Conservation (phyloP, 179 eudicot species). For the Beta lomatogona region DNA sequence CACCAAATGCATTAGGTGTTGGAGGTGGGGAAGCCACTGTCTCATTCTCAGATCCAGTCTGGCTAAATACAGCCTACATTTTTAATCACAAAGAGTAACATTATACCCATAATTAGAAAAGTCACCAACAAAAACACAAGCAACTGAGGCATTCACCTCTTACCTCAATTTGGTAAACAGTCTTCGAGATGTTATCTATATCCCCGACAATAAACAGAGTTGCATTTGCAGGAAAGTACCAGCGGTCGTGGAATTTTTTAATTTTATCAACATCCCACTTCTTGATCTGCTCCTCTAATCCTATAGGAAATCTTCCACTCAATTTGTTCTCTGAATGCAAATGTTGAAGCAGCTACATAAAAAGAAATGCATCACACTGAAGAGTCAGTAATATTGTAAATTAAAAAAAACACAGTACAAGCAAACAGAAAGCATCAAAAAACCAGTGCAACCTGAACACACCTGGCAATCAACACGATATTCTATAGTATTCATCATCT, state of each 20-base stretch:
- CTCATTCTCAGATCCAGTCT: slow-evolving; percentile 65
- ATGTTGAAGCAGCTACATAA: slow-evolving; percentile 77
- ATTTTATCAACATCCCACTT: slow-evolving; percentile 99
- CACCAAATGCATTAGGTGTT: slow-evolving; percentile 85
- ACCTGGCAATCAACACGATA: slow-evolving; percentile 99
- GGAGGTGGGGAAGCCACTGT: slow-evolving; percentile 54
- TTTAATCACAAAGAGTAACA: slow-evolving; percentile 12
- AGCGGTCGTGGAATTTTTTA: slow-evolving; percentile 91
- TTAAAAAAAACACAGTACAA: not conserved
- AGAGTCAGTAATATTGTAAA: not conserved
- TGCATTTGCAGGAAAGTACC: slow-evolving; percentile 99
- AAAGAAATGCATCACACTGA: slow-evolving; percentile 24
- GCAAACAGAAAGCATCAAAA: not conserved
- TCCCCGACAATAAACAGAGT: slow-evolving; percentile 97
- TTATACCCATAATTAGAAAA: slow-evolving; percentile 12
- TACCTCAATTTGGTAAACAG: slow-evolving; percentile 90
- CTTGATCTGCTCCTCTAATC: slow-evolving; percentile 97
- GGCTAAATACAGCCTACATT: slow-evolving; percentile 80
- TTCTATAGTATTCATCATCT: slow-evolving; percentile 99
- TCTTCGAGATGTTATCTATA: slow-evolving; percentile 75
- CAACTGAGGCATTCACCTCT: slow-evolving; percentile 26
- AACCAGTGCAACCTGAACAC: slow-evolving; percentile 9
- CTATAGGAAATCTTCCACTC: slow-evolving; percentile 96
- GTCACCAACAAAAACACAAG: slow-evolving; percentile 1
- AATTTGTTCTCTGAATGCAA: slow-evolving; percentile 99